Evolutionary conservation across 129 eudicot species (phyloP).

Genomic region (Pittosporum tobira): DNA sequence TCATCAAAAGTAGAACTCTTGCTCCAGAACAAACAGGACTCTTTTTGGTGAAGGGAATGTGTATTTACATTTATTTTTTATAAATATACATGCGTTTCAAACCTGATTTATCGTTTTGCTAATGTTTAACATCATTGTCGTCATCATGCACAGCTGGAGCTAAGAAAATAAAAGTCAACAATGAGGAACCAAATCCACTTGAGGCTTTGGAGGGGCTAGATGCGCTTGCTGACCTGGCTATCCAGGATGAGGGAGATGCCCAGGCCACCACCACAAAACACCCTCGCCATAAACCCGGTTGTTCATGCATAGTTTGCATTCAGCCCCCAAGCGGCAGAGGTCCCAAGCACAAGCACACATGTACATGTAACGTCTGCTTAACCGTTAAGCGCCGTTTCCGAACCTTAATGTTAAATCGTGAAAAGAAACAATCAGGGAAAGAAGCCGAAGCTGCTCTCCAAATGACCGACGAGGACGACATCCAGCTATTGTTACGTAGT

Average conservation of each 20-base stretch:
- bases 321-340: constrained; percentile 62
- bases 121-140: not conserved
- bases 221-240: constrained; percentile 40
- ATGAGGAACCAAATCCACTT: constrained; percentile 22
- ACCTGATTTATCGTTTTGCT: not conserved
- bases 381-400: constrained; percentile 35
- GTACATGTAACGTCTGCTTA: constrained; percentile 48
- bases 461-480: constrained; percentile 12
- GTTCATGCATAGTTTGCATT: constrained; percentile 65
- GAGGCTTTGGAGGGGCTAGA: constrained; percentile 41
- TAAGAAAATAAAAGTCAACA: constrained; percentile 16
- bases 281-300: constrained; percentile 62
- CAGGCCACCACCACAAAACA: constrained; percentile 44
- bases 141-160: constrained; percentile 28
- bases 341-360: constrained; percentile 38
- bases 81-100: not conserved
- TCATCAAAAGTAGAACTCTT: too few species aligned
- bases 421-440: constrained; percentile 27
- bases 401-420: constrained; percentile 34
- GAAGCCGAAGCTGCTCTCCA: constrained; percentile 33
- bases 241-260: constrained; percentile 36
- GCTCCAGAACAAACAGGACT: too few species aligned
- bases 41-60: too few species aligned
- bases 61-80: not conserved
- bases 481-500: constrained; percentile 7